Base-by-base conservation (phyloP, 345 rosid genomes). In the Eucalyptus pauciflora region DNA sequence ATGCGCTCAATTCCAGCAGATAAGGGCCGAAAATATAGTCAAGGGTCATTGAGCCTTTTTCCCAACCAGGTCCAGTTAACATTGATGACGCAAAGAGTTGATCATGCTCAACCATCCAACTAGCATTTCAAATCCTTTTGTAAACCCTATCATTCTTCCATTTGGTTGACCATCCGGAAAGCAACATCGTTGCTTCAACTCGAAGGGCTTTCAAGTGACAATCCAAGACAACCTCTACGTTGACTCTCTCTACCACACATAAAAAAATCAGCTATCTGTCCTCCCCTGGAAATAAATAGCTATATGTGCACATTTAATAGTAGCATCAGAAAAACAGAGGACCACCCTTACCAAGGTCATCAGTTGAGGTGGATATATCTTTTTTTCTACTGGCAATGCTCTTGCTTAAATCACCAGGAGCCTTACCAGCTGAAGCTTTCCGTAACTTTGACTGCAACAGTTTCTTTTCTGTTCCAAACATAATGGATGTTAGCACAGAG, bases 321-420 rank as follows among this genome's bases (percentile, higher is more conserved):
- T 54, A 33, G 20, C 86, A 86, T 18, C 81, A 86, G 85, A 41
- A 29, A 71, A 69, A 12, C 24, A 83, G 81, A 88, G 69, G 83
- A 25, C 86, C 87, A 51, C 37, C 43, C 91, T 91, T 94, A 98
- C 99, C 97, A 86, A 98, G 93, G 93, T 95, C 97, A 91, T 96
- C 99, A 22, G 98, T 98, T 86, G 99, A 96, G 86, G 99, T 98
- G 50, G 99, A 94, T 54, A 88, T 91, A 81, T 96, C 95, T 89
- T 95, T 97, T 89, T 95, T 97, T 89, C 91, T 94, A 88, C 89
- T 89, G 79, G 89, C 85, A 67, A 93, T 80, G 89, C 88, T 93
- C 93, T 89, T 93, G 79, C 86, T 85, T 50, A 89, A 86, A 89
- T 94, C 96, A 88, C 87, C 13, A 90, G 95, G 91, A 90, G 94